phyloP scores from a whole-genome alignment of 1,284 basidiomycete genomes.

The Volvariella volvacea region DNA sequence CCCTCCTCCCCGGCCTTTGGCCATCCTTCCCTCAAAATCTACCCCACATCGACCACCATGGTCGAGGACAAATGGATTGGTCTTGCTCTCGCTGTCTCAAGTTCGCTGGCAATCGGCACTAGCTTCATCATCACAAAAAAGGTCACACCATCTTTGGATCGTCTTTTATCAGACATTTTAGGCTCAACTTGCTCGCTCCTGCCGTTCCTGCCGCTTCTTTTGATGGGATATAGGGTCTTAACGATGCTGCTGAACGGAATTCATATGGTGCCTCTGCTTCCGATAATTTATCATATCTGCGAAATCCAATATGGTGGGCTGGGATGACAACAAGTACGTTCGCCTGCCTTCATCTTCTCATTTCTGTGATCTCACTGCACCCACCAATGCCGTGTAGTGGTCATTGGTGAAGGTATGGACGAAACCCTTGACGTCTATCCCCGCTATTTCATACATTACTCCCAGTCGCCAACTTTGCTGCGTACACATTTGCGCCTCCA shows the following conservation, averaged over 20 bases:
- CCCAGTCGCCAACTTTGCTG: constrained; percentile 95
- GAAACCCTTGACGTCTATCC: background rate
- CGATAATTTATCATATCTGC: constrained; percentile 81
- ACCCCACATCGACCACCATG: constrained; percentile 34
- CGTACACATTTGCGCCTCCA: constrained; percentile 96
- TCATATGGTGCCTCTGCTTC: constrained; percentile 52
- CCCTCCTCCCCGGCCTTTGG: background rate
- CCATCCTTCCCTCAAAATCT: background rate
- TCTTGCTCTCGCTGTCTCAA: constrained; percentile 75
- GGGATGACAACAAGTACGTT: constrained; percentile 89
- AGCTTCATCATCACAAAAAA: constrained; percentile 98
- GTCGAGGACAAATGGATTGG: constrained; percentile 92
- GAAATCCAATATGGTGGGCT: constrained; percentile 97
- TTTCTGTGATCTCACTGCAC: constrained; percentile 8
- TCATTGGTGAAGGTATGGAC: constrained; percentile 77
- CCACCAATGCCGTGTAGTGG: constrained; percentile 45
- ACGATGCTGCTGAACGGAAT: constrained; percentile 62
- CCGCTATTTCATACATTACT: constrained; percentile 8
- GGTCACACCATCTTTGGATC: constrained; percentile 35
- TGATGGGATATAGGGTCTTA: constrained; percentile 57
- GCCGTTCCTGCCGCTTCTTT: no score
- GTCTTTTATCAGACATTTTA: constrained; percentile 3
- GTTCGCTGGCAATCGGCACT: constrained; percentile 83
- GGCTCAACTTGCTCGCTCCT: background rate
- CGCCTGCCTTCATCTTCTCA: constrained; percentile 10